Percentiles rank a stretch among this genome's conserved stretches.
phyloP scores from a whole-genome alignment of 2,329 filamentous ascomycete genomes.

The Fusarium oligoseptatum region DNA sequence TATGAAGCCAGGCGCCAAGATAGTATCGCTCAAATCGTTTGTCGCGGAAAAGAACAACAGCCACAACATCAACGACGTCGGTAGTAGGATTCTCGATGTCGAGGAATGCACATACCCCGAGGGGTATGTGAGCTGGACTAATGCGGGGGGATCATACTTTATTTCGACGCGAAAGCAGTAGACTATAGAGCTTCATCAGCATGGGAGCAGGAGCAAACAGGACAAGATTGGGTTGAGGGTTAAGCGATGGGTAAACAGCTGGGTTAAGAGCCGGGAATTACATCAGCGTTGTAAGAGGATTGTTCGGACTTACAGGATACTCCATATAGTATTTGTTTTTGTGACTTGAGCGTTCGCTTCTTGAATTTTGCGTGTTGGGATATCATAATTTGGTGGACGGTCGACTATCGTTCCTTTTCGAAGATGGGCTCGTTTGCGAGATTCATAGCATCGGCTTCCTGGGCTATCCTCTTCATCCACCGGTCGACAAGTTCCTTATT shows the following conservation, averaged over 20 bases:
- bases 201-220: conserved; percentile 35
- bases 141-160: conserved; percentile 85
- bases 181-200: conserved; percentile 51
- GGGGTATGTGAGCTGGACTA: conserved; percentile 92
- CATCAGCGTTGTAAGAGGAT: conserved; percentile 37
- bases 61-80: conserved; percentile 82
- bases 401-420: conserved; percentile 45
- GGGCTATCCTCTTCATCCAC: conserved; percentile 90
- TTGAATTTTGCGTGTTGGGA: conserved; percentile 8
- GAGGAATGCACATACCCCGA: conserved; percentile 72
- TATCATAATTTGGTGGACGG: background rate
- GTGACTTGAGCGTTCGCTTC: conserved; percentile 19
- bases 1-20: conserved; percentile 88
- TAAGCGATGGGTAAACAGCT: background rate
- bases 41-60: conserved; percentile 83
- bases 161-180: conserved; percentile 82
- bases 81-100: conserved; percentile 84
- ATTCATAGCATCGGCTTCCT: conserved; percentile 92
- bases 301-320: conserved; percentile 50
- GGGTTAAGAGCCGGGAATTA: conserved; percentile 20
- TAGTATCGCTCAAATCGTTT: conserved; percentile 94
- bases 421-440: conserved; percentile 66
- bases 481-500: conserved; percentile 91
- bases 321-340: conserved; percentile 48
- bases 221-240: conserved; percentile 34